Evolutionary conservation across 495 filamentous ascomycete species (phyloP), one percentile per base, ranked within the genome.

Genomic region (Aspergillus hancockii): DNA sequence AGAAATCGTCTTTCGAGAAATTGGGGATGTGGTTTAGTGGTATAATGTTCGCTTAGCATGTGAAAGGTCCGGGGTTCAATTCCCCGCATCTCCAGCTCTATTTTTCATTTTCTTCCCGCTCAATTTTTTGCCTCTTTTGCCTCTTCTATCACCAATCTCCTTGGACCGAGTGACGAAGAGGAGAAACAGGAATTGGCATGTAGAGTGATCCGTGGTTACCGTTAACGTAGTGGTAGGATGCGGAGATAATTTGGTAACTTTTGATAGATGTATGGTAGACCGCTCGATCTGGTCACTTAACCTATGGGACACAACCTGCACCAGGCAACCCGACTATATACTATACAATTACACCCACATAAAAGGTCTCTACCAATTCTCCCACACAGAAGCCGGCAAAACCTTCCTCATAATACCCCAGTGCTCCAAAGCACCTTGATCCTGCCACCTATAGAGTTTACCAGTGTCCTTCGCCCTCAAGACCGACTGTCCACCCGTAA

Each of bases 371-470:
- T 74, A 98, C 91, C 92, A 97, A 55, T 84, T 83, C 79, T 95
- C 88, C 94, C 94, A 98, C 6, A 97, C 86, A 21, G 70, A 69
- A 55, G 75, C 80, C 13, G 93, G 92, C 54, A 98, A 54, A 7
- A 97, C 93, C 7, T 75, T 86, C 69, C 94, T 82, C 89, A 98
- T 98, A 38, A 98, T 86, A 21, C 75, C 72, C 94, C 94, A 98
- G 75, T 98, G 94, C 41, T 88, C 87, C 32, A 89, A 60, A 4
- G 93, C 93, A 59, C 86, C 89, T 52, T 79, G 75, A 67, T 85
- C 81, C 70, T 95, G 91, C 79, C 83, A 90, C 69, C 81, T 78
- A 51, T 80, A 79, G 55, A 96, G 67, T 62, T 83, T 76, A 13
- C 78, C 75, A 23, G 85, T 90, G 58, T 75, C 67, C 50, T 69